A percentile compares a stretch with the other conserved stretches of the same genome.
Evolutionary conservation across 208 protist genomes (phyloP).

Genomic region (Porcisia deanei): DNA sequence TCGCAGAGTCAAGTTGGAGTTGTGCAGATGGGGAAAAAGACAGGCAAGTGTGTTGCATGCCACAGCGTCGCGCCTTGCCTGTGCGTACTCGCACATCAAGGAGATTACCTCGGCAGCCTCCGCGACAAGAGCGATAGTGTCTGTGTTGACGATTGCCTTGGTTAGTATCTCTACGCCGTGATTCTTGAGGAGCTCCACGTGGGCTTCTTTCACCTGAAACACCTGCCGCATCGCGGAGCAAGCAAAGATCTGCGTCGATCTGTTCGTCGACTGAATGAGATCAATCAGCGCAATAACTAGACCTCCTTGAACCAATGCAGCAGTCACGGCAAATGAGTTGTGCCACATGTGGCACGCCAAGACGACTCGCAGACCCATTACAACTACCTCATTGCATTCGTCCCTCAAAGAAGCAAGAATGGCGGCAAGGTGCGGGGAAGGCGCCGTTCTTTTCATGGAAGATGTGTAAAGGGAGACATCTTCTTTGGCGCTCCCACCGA

Average conservation of each 20-base stretch:
- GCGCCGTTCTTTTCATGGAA: constrained; percentile 2
- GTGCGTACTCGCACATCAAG: constrained; percentile 45
- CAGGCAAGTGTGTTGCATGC: constrained; percentile 37
- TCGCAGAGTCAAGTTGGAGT: constrained; percentile 69
- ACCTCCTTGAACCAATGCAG: constrained; percentile 45
- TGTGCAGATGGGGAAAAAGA: constrained; percentile 52
- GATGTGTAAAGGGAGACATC: constrained; percentile 16
- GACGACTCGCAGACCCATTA: constrained; percentile 64
- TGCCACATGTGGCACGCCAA: constrained; percentile 56
- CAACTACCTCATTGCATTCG: constrained; percentile 47
- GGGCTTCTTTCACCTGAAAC: constrained; percentile 80
- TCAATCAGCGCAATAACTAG: constrained; percentile 39
- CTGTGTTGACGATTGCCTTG: constrained; percentile 31
- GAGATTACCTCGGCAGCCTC: constrained; percentile 72
- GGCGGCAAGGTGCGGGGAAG: constrained; percentile 18
- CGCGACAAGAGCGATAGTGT: constrained; percentile 46
- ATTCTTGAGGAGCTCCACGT: constrained; percentile 52
- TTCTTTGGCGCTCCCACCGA: constrained; percentile 12
- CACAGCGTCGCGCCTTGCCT: constrained; percentile 64
- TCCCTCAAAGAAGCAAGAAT: constrained; percentile 57
- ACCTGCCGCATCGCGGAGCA: constrained; percentile 50
- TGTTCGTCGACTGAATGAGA: constrained; percentile 41
- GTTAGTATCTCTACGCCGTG: constrained; percentile 51
- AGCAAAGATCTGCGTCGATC: constrained; percentile 49
- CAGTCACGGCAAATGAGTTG: constrained; percentile 64